These are phyloP conservation scores for Aspergillus sp. DNA, from an alignment of 2,329 filamentous ascomycete genomes.

Conservation along the genomic window DNA sequence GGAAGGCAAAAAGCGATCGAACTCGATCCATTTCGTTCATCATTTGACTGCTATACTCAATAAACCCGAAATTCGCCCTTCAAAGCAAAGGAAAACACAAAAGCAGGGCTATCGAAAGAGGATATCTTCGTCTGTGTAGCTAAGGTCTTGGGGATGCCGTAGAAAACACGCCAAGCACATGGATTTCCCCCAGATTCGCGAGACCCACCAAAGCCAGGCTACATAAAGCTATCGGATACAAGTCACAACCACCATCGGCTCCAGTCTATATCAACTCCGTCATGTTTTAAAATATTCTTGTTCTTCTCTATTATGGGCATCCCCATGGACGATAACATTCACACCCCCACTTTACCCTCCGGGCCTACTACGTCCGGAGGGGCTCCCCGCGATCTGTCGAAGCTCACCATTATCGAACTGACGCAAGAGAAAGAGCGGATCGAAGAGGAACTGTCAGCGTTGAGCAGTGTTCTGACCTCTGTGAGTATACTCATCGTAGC, in stretches of 20 bases:
- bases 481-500: conserved; percentile 46
- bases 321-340: conserved; percentile 60
- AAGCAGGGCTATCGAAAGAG: background rate
- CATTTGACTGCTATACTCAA: too few species aligned
- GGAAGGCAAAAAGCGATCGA: too few species aligned
- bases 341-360: conserved; percentile 68
- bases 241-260: too few species aligned
- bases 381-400: conserved; percentile 56
- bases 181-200: background rate
- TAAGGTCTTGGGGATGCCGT: too few species aligned
- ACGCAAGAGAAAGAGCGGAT: conserved; percentile 78
- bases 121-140: too few species aligned
- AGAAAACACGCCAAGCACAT: background rate
- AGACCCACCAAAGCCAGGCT: background rate
- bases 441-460: conserved; percentile 79
- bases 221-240: too few species aligned
- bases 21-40: too few species aligned
- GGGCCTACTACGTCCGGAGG: conserved; percentile 62
- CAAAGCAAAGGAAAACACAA: background rate
- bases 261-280: conserved; percentile 1
- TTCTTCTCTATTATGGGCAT: conserved; percentile 43
- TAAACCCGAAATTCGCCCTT: too few species aligned
- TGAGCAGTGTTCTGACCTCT: conserved; percentile 82
- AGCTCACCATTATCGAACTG: conserved; percentile 71
- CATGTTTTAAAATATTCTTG: conserved; percentile 6